A percentile compares a stretch with the other conserved stretches of the same genome.
phyloP scores from a whole-genome alignment of 2,329 filamentous ascomycete genomes.

The Aspergillus ibericus region DNA sequence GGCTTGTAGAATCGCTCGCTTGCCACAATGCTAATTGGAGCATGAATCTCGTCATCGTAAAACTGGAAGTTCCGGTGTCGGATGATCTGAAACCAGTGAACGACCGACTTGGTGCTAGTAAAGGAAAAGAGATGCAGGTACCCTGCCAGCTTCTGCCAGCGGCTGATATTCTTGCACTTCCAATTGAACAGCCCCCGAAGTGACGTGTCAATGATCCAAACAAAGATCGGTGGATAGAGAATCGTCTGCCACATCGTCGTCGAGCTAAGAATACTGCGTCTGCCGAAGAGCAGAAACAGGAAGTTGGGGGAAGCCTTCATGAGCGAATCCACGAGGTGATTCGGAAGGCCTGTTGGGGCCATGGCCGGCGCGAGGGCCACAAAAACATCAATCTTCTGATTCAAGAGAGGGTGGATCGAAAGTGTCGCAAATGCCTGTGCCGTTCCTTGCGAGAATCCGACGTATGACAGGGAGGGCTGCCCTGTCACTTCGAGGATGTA shows the following conservation, averaged over 20 bases:
- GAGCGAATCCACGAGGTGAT: slow-evolving; percentile 86
- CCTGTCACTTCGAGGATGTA: slow-evolving; percentile 85
- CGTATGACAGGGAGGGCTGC: slow-evolving; percentile 84
- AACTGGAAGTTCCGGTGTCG: slow-evolving; percentile 95
- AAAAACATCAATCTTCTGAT: slow-evolving; percentile 91
- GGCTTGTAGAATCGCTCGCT: slow-evolving; percentile 90
- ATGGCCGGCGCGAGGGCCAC: slow-evolving; percentile 95
- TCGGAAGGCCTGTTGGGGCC: slow-evolving; percentile 87
- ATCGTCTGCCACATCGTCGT: slow-evolving; percentile 97
- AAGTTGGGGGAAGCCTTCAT: slow-evolving; percentile 92
- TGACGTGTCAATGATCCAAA: slow-evolving; percentile 78
- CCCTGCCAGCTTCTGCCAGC: slow-evolving; percentile 87
- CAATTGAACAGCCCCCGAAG: slow-evolving; percentile 86
- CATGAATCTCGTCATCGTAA: slow-evolving; percentile 92
- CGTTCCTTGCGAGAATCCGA: slow-evolving; percentile 96
- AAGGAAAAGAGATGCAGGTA: slow-evolving; percentile 97
- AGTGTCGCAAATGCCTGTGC: slow-evolving; percentile 94
- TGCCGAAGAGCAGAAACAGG: slow-evolving; percentile 87
- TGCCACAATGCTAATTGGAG: slow-evolving; percentile 68
- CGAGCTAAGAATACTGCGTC: slow-evolving; percentile 85
- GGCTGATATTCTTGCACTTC: slow-evolving; percentile 78
- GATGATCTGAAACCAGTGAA: slow-evolving; percentile 99
- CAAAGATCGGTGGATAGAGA: slow-evolving; percentile 90
- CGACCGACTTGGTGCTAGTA: slow-evolving; percentile 93
- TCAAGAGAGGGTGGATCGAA: slow-evolving; percentile 87